These are phyloP conservation scores for Coemansia aciculifera DNA, from an alignment of 192 early-diverging fungal genomes.

Conservation along the genomic window DNA sequence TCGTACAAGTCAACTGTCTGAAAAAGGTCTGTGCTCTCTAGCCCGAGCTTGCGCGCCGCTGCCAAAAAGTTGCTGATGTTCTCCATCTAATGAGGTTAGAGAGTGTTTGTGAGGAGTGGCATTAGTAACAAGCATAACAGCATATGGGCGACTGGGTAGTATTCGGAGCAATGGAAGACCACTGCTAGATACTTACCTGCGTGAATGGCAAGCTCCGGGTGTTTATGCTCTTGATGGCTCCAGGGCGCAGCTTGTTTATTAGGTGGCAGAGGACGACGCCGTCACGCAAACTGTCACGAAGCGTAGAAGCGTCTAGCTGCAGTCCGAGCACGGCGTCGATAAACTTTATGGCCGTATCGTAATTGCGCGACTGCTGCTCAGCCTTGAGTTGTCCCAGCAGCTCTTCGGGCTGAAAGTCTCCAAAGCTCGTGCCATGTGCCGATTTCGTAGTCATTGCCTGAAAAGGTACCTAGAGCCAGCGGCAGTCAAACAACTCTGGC, in stretches of 20 bases:
- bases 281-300: conserved; percentile 67
- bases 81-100: conserved; percentile 66
- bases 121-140: not conserved
- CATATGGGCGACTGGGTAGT: not conserved
- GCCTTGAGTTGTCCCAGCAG: conserved; percentile 59
- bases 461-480: not conserved
- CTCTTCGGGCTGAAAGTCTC: conserved; percentile 55
- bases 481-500: not conserved
- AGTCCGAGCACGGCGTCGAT: conserved; percentile 63
- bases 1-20: conserved; percentile 81
- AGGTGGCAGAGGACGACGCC: conserved; percentile 79
- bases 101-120: not conserved
- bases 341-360: conserved; percentile 63
- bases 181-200: conserved; percentile 43
- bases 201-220: conserved; percentile 72
- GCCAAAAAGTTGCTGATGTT: conserved; percentile 76
- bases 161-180: not conserved
- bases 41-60: conserved; percentile 70
- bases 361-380: conserved; percentile 61
- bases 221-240: conserved; percentile 71
- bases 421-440: conserved; percentile 19
- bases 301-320: conserved; percentile 58
- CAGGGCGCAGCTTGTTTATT: conserved; percentile 76
- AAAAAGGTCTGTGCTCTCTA: conserved; percentile 74
- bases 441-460: conserved; percentile 30